A percentile compares a stretch with the other conserved stretches of the same genome.
These are phyloP conservation scores for Reutealis trisperma DNA, from an alignment of 345 rosid species.

Conservation along the genomic window DNA sequence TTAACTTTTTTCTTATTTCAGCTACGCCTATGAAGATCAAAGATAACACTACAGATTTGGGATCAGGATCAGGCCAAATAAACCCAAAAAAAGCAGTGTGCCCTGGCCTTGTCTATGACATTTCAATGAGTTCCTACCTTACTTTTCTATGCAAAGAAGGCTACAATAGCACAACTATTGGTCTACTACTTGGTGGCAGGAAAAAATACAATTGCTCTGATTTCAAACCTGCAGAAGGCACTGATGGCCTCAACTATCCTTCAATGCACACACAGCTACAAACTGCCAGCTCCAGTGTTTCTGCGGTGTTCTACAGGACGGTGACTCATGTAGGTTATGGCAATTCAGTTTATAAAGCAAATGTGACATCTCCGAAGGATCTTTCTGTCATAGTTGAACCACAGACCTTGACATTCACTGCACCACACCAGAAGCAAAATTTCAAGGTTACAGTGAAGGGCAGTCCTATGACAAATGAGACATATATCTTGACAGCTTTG, in stretches of 20 bases:
- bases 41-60: constrained; percentile 47
- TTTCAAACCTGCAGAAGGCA: constrained; percentile 52
- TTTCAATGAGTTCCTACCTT: constrained; percentile 46
- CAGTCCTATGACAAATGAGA: constrained; percentile 20
- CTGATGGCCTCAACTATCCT: constrained; percentile 83
- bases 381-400: constrained; percentile 55
- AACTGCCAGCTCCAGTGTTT: constrained; percentile 20
- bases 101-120: constrained; percentile 79
- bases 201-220: constrained; percentile 48
- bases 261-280: constrained; percentile 64
- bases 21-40: constrained; percentile 68
- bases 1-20: constrained; percentile 22
- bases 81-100: constrained; percentile 64
- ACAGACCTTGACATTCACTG: constrained; percentile 38
- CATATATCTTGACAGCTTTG: constrained; percentile 43
- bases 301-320: constrained; percentile 57
- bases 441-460: constrained; percentile 67
- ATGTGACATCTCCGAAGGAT: constrained; percentile 50
- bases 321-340: constrained; percentile 59
- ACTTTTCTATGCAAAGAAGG: constrained; percentile 78
- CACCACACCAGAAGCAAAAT: constrained; percentile 28
- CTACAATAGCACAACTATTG: constrained; percentile 60
- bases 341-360: constrained; percentile 51
- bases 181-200: constrained; percentile 47
- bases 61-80: constrained; percentile 79